These are phyloP conservation scores for Ormosia emarginata DNA, from an alignment of 306 rosid species.

Conservation along the genomic window DNA sequence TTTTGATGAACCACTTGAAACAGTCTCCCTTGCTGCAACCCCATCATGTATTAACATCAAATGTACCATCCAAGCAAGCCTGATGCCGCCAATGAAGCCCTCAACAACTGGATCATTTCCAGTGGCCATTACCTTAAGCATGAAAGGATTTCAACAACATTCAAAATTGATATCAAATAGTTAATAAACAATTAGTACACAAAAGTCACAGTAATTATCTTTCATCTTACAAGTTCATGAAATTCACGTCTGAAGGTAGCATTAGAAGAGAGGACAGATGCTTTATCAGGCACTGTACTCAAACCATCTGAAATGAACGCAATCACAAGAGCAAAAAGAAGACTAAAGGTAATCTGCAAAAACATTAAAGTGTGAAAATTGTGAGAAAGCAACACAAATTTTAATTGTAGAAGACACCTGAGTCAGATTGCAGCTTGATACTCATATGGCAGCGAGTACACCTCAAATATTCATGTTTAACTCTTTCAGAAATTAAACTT, in stretches of 20 bases:
- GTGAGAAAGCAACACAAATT: conserved; percentile 20
- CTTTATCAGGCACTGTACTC: conserved; percentile 82
- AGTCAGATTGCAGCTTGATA: background rate
- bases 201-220: background rate
- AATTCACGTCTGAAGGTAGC: conserved; percentile 74
- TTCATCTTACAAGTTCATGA: conserved; percentile 71
- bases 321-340: conserved; percentile 81
- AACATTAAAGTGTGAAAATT: conserved; percentile 10
- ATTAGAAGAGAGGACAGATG: conserved; percentile 70
- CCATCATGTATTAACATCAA: conserved; percentile 76
- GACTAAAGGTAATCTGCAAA: conserved; percentile 86
- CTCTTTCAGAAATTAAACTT: background rate
- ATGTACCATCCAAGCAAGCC: conserved; percentile 94
- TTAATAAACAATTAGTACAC: conserved; percentile 15
- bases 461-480: background rate
- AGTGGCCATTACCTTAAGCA: conserved; percentile 67
- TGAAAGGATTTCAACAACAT: conserved; percentile 20
- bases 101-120: conserved; percentile 76
- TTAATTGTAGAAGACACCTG: background rate
- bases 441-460: background rate
- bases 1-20: conserved; percentile 60
- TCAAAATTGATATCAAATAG: conserved; percentile 15
- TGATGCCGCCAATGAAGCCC: conserved; percentile 65
- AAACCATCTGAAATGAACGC: conserved; percentile 85
- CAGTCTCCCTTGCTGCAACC: conserved; percentile 51